Conservation (phyloP, 2,329 filamentous ascomycete species). For the Catunica adiposa region DNA sequence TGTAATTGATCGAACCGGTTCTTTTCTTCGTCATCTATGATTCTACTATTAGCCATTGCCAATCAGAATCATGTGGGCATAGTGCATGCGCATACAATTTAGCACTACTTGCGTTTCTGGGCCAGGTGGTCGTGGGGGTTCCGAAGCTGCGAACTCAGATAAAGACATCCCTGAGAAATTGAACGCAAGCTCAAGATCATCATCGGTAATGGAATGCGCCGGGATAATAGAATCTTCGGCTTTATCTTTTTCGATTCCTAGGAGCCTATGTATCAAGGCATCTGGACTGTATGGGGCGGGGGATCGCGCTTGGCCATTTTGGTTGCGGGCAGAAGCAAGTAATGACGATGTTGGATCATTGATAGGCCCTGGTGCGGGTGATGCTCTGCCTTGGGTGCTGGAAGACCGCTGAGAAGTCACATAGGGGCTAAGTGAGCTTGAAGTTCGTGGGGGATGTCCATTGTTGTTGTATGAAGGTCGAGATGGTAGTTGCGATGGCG, state of each 20-base stretch:
- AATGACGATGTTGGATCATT: slow-evolving; percentile 66
- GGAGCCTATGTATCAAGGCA: slow-evolving; percentile 7
- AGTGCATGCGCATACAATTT: slow-evolving; percentile 8
- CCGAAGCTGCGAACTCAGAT: slow-evolving; percentile 44
- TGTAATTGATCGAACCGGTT: slow-evolving; percentile 82
- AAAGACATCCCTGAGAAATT: slow-evolving; percentile 69
- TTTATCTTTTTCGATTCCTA: slow-evolving; percentile 7
- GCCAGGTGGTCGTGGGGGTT: not conserved
- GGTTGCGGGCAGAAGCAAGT: slow-evolving; percentile 43
- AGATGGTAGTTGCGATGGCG: slow-evolving; percentile 34
- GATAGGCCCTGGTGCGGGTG: slow-evolving; percentile 61
- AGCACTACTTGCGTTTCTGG: not conserved
- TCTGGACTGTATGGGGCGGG: slow-evolving; percentile 9
- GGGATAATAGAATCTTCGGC: slow-evolving; percentile 19
- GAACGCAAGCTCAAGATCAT: slow-evolving; percentile 48
- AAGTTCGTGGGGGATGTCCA: slow-evolving; percentile 49
- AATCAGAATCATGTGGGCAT: not conserved
- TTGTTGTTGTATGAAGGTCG: slow-evolving; percentile 33
- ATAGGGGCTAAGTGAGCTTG: slow-evolving; percentile 47
- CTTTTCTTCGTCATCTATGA: slow-evolving; percentile 55
- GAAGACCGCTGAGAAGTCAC: slow-evolving; percentile 51
- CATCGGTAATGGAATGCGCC: slow-evolving; percentile 38
- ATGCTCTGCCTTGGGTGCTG: slow-evolving; percentile 28
- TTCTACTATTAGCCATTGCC: not conserved
- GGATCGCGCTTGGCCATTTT: slow-evolving; percentile 43